Percentiles rank a stretch among this genome's conserved stretches.
Evolutionary conservation across 768 basidiomycete species (phyloP).

Genomic region (Suillus plorans): DNA sequence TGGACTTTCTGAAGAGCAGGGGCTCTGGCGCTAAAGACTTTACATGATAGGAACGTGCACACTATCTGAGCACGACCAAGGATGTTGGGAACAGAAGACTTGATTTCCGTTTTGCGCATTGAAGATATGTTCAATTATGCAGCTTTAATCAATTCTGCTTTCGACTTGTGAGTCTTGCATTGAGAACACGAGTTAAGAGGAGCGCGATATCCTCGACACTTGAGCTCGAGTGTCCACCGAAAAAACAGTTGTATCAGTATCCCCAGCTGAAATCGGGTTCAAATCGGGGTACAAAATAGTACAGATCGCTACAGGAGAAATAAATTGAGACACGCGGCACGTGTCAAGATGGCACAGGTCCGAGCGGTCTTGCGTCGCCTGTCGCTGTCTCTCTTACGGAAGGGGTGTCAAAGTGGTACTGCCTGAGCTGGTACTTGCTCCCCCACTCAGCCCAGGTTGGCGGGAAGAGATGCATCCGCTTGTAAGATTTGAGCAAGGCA

Average conservation of each 20-base stretch:
- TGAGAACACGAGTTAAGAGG: neutral
- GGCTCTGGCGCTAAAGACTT: neutral
- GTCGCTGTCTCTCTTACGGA: too few relatives aligned
- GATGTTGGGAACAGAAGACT: slow-evolving; percentile 60
- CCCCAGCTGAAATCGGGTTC: neutral
- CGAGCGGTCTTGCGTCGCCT: too few relatives aligned
- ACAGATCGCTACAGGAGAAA: too few relatives aligned
- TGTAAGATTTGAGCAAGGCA: too few relatives aligned
- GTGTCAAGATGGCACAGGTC: too few relatives aligned
- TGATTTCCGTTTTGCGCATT: slow-evolving; percentile 64
- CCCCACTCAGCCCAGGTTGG: too few relatives aligned
- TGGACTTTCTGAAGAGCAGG: neutral
- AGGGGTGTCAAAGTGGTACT: too few relatives aligned
- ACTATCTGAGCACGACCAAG: slow-evolving; percentile 58
- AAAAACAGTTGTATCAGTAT: neutral
- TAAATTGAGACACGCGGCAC: too few relatives aligned
- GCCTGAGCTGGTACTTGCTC: too few relatives aligned
- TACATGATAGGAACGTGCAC: slow-evolving; percentile 43
- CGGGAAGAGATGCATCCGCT: too few relatives aligned
- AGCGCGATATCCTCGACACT: neutral
- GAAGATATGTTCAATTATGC: neutral
- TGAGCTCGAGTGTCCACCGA: neutral
- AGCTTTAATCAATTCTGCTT: neutral
- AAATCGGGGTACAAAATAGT: too few relatives aligned
- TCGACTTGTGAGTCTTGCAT: neutral